Base-by-base conservation (phyloP, 345 rosid genomes). In the Pistacia integerrima region DNA sequence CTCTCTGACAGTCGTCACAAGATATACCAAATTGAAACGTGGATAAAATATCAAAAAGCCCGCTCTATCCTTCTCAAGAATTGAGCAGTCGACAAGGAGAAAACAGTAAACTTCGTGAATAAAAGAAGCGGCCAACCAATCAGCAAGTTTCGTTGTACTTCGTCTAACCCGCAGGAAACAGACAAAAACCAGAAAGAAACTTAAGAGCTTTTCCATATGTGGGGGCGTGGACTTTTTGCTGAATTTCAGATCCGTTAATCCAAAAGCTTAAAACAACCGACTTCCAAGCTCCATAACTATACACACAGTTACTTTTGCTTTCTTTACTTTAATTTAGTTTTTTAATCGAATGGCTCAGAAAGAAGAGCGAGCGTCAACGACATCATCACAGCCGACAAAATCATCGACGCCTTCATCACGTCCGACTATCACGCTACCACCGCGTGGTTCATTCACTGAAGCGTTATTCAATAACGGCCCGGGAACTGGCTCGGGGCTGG, bases 341-440 rank as follows among this genome's bases (percentile, higher is more conserved):
- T 17, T n/a, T 25, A 76, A 73, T 74, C 77, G 6, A 83, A 88
- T 91, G 92, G 86, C 85, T 16, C 84, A 77, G 12, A 84, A 82
- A 49, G 85, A 81, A 65, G 76, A 84, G 57, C 78, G 59, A 16
- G 52, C 67, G n/a, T 59, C 79, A 3, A 59, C 64, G 61, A 44
- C 79, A 4, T 74, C 87, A 33, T 75, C 91, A 8, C 74, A 78
- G 62, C 52, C 88, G 33, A 41, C 84, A 14, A 77, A 60, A n/a
- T 5, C 77, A 8, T 17, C 85, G 5, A 38, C 74, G 14, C 76
- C 74, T 55, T 62, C 84, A 18, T 64, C 88, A 17, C 86, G 88
- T 5, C 95, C 91, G 38, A 81, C 88, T 64, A 84, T 92, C 16
- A 70, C 86, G 9, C 92, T 88, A 36, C 93, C 98, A 25, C 88